Evolutionary conservation across 768 basidiomycete species (phyloP).

Genomic region (Naganishia friedmannii): DNA sequence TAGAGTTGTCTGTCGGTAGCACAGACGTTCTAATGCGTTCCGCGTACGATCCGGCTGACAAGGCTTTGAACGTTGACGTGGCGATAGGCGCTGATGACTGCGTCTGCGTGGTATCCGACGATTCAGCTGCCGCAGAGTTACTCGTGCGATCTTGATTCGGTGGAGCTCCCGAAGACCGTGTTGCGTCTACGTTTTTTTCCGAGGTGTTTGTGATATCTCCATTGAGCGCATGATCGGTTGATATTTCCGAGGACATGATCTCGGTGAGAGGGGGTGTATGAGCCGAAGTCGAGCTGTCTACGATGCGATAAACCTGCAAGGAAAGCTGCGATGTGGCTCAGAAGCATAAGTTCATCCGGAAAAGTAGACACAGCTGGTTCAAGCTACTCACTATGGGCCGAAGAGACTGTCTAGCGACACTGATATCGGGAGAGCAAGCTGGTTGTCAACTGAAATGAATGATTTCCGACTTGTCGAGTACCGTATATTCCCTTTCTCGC

Average conservation of each 20-base stretch:
- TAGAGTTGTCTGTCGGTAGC: not conserved
- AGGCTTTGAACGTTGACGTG: slow-evolving; percentile 17
- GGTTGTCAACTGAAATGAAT: not conserved
- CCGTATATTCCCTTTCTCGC: not conserved
- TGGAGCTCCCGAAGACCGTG: not conserved
- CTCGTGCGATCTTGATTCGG: not conserved
- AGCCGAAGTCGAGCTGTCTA: not conserved
- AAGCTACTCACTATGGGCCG: not conserved
- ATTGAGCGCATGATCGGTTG: not conserved
- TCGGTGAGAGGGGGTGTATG: not conserved
- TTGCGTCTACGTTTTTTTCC: not conserved
- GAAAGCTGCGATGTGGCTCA: not conserved
- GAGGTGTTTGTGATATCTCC: not conserved
- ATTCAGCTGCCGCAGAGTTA: not conserved
- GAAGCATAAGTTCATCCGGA: not conserved
- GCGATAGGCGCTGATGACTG: not conserved
- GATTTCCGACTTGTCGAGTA: not conserved
- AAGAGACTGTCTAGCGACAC: not conserved
- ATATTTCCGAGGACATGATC: not conserved
- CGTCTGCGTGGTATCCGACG: not conserved
- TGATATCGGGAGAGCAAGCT: not conserved
- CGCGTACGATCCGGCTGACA: slow-evolving; percentile 2
- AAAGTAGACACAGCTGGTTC: not conserved
- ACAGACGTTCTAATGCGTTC: slow-evolving; percentile 13
- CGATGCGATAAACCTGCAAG: not conserved